Base-by-base conservation (phyloP, 805 yeast genomes). In the Wickerhamiella dianesei region DNA sequence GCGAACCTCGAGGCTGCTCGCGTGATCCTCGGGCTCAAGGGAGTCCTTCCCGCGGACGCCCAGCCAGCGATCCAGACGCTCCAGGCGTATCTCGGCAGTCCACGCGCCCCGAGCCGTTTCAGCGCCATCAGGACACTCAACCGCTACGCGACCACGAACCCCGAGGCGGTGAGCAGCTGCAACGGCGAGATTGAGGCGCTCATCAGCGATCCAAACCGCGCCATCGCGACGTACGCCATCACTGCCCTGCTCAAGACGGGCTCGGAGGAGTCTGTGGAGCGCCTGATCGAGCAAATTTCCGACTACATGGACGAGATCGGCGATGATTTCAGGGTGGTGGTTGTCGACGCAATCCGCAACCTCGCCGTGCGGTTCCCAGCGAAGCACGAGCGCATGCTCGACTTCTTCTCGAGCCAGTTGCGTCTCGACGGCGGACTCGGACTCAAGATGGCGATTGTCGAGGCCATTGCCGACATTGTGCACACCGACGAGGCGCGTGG, bases 211-310 rank as follows among this genome's bases (percentile, higher is more conserved):
- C 63, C 88, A 21, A 87, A 85, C 68, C 79, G 95, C 67, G 80
- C 95, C 32, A 79, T 92, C 54, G 89, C 97, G 13, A 92, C 98
- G 14, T 89, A 86, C 65, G 96, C 98, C 21, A 92, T 92, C 62
- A 92, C 97, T 32, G 89, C 97, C 2, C 72, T 92, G 60, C 76
- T 92, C 64, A 92, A 89, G 68, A 89, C 97, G 1, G 95, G 96
- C 62, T 87, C 88, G 53, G 81, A 85, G 51, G 86, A 84, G 50
- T 76, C 77, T 55, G 95, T 92, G 48, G 95, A 89, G 63, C 75
- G 95, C 58, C 74, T 92, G 56, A 85, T 92, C 65, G 73, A 80
- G 52, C 88, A 87, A 47, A 86, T 92, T 67, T 73, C 92, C 29
- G 80, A 81, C 35, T 82, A 88, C 62, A 84, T 89, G 82, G 84